phyloP scores from a whole-genome alignment of 192 early-diverging fungal genomes.

The Piromyces finnis region DNA sequence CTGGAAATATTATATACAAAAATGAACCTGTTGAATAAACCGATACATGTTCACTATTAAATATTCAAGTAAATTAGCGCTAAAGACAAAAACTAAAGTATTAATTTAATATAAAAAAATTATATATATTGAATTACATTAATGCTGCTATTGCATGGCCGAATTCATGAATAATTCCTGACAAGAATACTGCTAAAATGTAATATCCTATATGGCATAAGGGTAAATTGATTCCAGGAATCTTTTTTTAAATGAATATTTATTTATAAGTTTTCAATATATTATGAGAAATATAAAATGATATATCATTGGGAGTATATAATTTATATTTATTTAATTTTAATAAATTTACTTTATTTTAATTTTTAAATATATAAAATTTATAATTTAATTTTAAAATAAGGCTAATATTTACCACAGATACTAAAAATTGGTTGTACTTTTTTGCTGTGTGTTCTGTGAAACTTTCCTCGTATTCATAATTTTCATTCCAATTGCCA shows the following conservation, averaged over 20 bases:
- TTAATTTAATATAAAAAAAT: no score
- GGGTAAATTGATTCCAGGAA: constrained; percentile 57
- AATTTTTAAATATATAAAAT: no score
- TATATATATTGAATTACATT: constrained; percentile 13
- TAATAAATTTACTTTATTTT: no score
- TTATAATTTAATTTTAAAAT: no score
- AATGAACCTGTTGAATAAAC: constrained; percentile 46
- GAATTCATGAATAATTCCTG: constrained; percentile 49
- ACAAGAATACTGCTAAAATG: constrained; percentile 34
- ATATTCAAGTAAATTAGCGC: no score
- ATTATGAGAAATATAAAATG: no score
- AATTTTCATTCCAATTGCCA: neutral
- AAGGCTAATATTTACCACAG: constrained; percentile 25
- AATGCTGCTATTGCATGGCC: constrained; percentile 58
- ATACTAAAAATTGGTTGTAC: constrained; percentile 28
- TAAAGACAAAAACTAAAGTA: no score
- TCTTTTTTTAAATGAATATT: constrained; percentile 15
- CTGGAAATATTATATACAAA: constrained; percentile 48
- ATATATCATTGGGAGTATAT: no score
- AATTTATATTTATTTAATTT: no score
- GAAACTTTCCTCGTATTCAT: neutral
- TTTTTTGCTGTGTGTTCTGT: constrained; percentile 2
- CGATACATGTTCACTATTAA: constrained; percentile 32
- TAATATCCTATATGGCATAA: constrained; percentile 47
- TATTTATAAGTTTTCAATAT: no score